Evolutionary conservation across 1,284 basidiomycete genomes (phyloP).

Genomic region (Leucoagaricus sp.): DNA sequence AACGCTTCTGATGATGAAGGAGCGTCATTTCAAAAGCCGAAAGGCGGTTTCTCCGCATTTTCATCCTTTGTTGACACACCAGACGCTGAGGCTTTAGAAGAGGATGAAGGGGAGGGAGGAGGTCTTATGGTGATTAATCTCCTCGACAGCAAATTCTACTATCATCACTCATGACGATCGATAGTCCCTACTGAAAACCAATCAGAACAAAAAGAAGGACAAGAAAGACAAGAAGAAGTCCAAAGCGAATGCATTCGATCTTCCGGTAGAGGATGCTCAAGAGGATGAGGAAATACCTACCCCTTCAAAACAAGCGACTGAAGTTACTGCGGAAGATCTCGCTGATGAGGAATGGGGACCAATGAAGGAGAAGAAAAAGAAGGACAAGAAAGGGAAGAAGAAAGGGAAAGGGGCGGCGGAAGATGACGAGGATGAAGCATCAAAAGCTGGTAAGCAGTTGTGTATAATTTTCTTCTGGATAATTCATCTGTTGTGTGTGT

Average conservation of each 20-base stretch:
- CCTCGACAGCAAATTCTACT: background rate
- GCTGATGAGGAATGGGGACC: slow-evolving; percentile 59
- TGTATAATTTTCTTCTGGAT: background rate
- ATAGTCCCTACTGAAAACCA: slow-evolving; percentile 57
- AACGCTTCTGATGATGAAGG: slow-evolving; percentile 49
- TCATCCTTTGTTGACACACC: slow-evolving; percentile 49
- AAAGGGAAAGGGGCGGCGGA: slow-evolving; percentile 45
- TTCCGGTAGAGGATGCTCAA: slow-evolving; percentile 31
- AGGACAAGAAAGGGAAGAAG: slow-evolving; percentile 62
- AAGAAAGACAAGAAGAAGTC: slow-evolving; percentile 77
- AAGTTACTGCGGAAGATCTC: slow-evolving; percentile 33
- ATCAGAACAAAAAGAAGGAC: slow-evolving; percentile 44
- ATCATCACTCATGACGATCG: slow-evolving; percentile 6
- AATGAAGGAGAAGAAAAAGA: slow-evolving; percentile 57
- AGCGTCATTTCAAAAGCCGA: slow-evolving; percentile 24
- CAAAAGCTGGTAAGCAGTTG: slow-evolving; percentile 6
- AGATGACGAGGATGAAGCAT: slow-evolving; percentile 24
- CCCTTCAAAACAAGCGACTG: slow-evolving; percentile 43
- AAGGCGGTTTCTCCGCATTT: slow-evolving; percentile 52
- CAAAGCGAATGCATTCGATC: slow-evolving; percentile 49
- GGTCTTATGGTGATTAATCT: slow-evolving; percentile 75
- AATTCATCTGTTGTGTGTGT: background rate
- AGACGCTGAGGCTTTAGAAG: slow-evolving; percentile 46
- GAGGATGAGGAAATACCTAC: slow-evolving; percentile 24
- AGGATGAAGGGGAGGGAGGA: slow-evolving; percentile 74